Evolutionary conservation across 768 basidiomycete genomes (phyloP), one percentile per base, ranked within the genome.

Genomic region (Termitomyces sp.): DNA sequence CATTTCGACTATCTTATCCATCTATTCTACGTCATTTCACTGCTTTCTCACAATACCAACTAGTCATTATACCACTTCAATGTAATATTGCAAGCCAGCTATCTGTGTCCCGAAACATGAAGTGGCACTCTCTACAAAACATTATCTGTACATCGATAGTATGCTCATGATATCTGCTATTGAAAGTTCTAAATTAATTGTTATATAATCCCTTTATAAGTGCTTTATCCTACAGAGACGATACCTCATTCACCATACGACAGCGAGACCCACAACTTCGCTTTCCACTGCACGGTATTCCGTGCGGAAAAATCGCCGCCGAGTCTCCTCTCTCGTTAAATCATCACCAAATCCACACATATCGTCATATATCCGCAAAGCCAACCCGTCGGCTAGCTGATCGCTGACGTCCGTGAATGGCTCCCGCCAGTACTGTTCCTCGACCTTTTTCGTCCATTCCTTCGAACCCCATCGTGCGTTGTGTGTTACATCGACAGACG

Each of bases 261-360:
- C 88, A 7, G 84, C 82, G 40, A 88, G 68, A 21, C 90, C 91
- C 38, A 87, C 71, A 21, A 91, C 83, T 62, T 93, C 90, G 70
- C 85, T 90, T 70, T 90, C 90, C 2, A 97, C 92, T 26, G 89
- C 89, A 56, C 83, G 79, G 66, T 93, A 96, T 65, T 81, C 72
- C 2, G 94, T 96, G 67, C 92, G 77, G 64, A 96, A 82, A 32
- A 82, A 66, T 49, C 68, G 66, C 64, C 71, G 69, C 44, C 81
- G 68, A 56, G 71, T 68, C 30, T 57, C 67, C 55, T 80, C 80
- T 30, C 77, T 76, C 11, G 67, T 46, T 19, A 40, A 65, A 19
- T 64, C 74, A 55, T 80, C 74, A 58, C 65, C 66, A 44, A 55
- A 60, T 28, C 61, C 64, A 59, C 62, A 68, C 58, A 71, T 62